These are phyloP conservation scores for Solanum paucissectum DNA, from an alignment of 257 asterid species.

Conservation along the genomic window DNA sequence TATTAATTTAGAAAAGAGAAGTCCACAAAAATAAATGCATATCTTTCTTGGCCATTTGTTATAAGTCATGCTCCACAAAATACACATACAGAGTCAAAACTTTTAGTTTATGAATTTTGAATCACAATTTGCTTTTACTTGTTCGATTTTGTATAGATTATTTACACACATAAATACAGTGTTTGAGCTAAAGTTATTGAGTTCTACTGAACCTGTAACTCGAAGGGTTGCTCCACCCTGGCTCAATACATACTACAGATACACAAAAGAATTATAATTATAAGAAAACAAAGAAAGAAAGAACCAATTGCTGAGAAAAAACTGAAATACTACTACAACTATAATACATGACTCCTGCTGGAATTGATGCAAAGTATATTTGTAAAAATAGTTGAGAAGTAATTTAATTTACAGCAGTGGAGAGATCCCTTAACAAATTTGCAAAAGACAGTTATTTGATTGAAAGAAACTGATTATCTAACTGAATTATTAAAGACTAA, in stretches of 20 bases:
- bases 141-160: background rate
- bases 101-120: background rate
- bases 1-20: background rate
- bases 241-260: background rate
- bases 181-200: background rate
- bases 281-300: too few relatives aligned
- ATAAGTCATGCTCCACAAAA: background rate
- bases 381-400: background rate
- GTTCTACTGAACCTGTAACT: rapidly evolving
- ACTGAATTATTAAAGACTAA: background rate
- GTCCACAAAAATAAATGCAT: background rate
- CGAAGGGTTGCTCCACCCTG: background rate
- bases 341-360: background rate
- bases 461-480: background rate
- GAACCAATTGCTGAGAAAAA: background rate
- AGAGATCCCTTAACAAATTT: background rate
- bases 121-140: background rate
- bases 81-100: background rate
- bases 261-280: background rate
- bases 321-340: background rate
- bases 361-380: background rate
- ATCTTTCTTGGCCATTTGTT: background rate
- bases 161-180: rapidly evolving
- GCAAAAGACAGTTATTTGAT: background rate
- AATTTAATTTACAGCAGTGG: background rate